A percentile compares a stretch with the other conserved stretches of the same genome.
Evolutionary conservation across 306 rosid genomes (phyloP).

Genomic region (Prinsepia uniflora): DNA sequence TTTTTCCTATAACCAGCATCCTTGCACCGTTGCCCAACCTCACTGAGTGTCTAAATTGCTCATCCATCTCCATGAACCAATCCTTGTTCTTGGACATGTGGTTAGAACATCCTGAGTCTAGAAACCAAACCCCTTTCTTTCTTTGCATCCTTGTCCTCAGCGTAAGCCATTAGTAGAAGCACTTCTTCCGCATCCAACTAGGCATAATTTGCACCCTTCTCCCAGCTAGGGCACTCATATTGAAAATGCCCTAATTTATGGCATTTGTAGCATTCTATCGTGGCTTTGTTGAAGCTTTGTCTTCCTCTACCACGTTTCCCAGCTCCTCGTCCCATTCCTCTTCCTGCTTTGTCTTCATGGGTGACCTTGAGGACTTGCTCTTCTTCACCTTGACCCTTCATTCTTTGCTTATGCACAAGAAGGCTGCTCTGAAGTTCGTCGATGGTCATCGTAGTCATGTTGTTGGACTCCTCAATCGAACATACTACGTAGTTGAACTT

Average conservation of each 20-base stretch:
- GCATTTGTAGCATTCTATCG: not conserved
- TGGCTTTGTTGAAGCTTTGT: not conserved
- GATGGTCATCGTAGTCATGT: not conserved
- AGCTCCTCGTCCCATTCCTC: not conserved
- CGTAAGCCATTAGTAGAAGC: not conserved
- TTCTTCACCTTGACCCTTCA: not conserved
- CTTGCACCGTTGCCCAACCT: not conserved
- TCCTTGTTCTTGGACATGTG: not conserved
- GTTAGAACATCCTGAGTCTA: not conserved
- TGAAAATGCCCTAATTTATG: not conserved
- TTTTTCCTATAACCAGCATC: not conserved
- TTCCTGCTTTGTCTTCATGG: not conserved
- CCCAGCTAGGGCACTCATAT: not conserved
- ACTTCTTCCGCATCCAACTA: not conserved
- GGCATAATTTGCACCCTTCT: not conserved
- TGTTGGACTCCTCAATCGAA: not conserved
- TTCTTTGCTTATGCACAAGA: not conserved
- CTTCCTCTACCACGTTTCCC: not conserved
- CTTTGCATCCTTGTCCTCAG: not conserved
- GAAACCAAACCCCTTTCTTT: not conserved
- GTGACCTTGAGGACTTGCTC: not conserved
- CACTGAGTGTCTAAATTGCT: not conserved
- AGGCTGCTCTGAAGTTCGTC: not conserved
- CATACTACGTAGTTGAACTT: not conserved
- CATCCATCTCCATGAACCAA: not conserved